phyloP scores from a whole-genome alignment of 495 filamentous ascomycete species.

The Hamigera avellanea region DNA sequence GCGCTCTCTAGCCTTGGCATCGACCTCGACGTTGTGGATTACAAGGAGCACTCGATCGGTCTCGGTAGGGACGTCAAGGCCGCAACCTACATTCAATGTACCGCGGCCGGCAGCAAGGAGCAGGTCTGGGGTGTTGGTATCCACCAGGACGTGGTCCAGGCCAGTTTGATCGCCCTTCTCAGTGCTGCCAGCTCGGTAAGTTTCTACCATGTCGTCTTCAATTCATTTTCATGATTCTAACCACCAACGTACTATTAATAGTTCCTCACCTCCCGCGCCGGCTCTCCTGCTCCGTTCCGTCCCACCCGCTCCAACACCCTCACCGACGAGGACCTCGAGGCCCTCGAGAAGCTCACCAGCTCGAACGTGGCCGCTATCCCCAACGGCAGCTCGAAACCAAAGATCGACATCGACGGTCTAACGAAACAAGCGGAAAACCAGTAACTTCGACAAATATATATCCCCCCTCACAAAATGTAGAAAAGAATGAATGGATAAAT shows the following conservation, averaged over 20 bases:
- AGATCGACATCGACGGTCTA: slow-evolving; percentile 27
- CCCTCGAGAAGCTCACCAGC: slow-evolving; percentile 27
- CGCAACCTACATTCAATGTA: slow-evolving; percentile 89
- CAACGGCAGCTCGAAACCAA: slow-evolving; percentile 12
- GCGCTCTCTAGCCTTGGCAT: slow-evolving; percentile 74
- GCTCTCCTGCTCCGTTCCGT: slow-evolving; percentile 37
- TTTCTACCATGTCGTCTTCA: slow-evolving; percentile 7
- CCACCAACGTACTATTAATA: slow-evolving; percentile 10
- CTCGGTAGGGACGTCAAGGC: slow-evolving; percentile 72
- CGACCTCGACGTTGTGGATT: slow-evolving; percentile 84
- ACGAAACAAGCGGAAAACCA: slow-evolving; percentile 22
- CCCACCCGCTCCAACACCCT: slow-evolving; percentile 35
- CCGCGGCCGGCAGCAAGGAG: slow-evolving; percentile 51
- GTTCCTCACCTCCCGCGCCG: slow-evolving; percentile 36
- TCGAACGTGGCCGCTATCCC: slow-evolving; percentile 8
- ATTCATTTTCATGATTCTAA: not conserved
- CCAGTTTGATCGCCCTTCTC: slow-evolving; percentile 79
- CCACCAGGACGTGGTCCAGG: slow-evolving; percentile 89
- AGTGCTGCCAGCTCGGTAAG: slow-evolving; percentile 82
- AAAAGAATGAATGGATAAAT: too few species aligned
- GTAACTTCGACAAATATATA: slow-evolving; percentile 11
- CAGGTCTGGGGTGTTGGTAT: slow-evolving; percentile 92
- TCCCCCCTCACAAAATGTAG: too few species aligned
- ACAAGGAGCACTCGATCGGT: slow-evolving; percentile 93
- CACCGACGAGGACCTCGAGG: slow-evolving; percentile 32